Evolutionary conservation across 495 filamentous ascomycete genomes (phyloP).

Genomic region (Sphaerosporella brunnea): DNA sequence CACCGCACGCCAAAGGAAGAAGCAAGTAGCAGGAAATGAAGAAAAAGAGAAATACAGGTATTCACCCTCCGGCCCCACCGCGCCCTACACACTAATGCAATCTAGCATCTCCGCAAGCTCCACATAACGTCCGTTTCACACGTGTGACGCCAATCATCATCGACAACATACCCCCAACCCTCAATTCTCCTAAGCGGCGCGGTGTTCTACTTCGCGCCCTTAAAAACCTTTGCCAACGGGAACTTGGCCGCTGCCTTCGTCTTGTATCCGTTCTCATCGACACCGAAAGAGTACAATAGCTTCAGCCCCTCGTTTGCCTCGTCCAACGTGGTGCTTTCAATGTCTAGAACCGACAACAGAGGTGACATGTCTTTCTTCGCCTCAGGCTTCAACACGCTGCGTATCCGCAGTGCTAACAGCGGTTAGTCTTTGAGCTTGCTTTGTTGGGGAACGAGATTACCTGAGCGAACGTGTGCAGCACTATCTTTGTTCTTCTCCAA

Average conservation of each 20-base stretch:
- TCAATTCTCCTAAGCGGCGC: too few species aligned
- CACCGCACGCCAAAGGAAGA: too few species aligned
- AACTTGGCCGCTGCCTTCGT: conserved; percentile 50
- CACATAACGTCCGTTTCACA: too few species aligned
- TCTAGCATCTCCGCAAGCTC: too few species aligned
- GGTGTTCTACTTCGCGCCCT: too few species aligned
- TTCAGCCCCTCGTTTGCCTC: conserved; percentile 44
- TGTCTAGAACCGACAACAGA: conserved; percentile 38
- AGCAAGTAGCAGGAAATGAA: too few species aligned
- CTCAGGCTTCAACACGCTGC: conserved; percentile 40
- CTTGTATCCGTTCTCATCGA: conserved; percentile 41
- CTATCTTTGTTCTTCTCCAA: conserved; percentile 44
- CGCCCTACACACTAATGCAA: too few species aligned
- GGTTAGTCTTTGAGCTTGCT: conserved; percentile 1
- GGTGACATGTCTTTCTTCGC: conserved; percentile 44
- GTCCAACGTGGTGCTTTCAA: conserved; percentile 37
- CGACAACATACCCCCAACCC: too few species aligned
- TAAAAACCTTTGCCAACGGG: conserved; percentile 50
- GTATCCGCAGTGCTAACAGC: conserved; percentile 41
- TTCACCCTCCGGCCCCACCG: too few species aligned
- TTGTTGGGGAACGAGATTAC: conserved; percentile 6
- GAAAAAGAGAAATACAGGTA: too few species aligned
- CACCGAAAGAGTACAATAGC: conserved; percentile 42
- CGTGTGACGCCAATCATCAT: too few species aligned
- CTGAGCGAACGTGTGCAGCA: conserved; percentile 37